Base-by-base conservation (phyloP, 2,329 filamentous ascomycete species). In the Nannizziopsis arthrosporioides region DNA sequence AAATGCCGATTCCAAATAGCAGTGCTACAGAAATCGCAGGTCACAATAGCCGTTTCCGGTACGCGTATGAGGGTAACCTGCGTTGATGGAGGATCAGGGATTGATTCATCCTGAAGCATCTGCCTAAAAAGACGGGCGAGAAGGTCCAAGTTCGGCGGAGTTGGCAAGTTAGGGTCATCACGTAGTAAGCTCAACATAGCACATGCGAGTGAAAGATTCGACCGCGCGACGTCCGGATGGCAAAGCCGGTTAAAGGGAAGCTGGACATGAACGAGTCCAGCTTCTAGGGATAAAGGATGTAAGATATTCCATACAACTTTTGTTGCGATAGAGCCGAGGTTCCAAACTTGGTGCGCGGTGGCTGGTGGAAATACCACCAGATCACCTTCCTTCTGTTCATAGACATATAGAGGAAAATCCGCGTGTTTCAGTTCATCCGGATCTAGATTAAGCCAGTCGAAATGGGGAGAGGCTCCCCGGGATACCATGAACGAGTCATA, bases 1-100 rank as follows among this genome's bases (percentile, higher is more conserved):
- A 66, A 51, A 55, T 66, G 62, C 15, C 61, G 60, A 44, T 66
- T 65, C 63, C 63, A 65, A 36, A 66, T 64, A n/a, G 62, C 62
- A 3, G 62, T 58, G 15, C 58, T 60, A 51, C 62, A 65, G 50
- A 65, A 65, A 45, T 64, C 63, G 49, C 63, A 65, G 9, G 59
- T 61, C 32, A 62, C 61, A 37, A 66, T 60, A 9, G 60, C 61
- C 2, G 57, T 62, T 36, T 57, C 53, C 49, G 59, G 59, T 14
- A 63, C 56, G 39, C 59, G 56, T 2, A 63, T 57, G 12, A 58
- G 50, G 12, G 56, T 58, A 11, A 66, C 55, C 4, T 52, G 47
- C 10, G 59, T 56, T 22, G 42, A 42, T 14, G 56, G 51, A 6
- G 52, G 49, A 22, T 53, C 54, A 14, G 58, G 56, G 6, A 59